These are phyloP conservation scores for Camelina sativa DNA, from an alignment of 345 rosid genomes.

Conservation along the genomic window DNA sequence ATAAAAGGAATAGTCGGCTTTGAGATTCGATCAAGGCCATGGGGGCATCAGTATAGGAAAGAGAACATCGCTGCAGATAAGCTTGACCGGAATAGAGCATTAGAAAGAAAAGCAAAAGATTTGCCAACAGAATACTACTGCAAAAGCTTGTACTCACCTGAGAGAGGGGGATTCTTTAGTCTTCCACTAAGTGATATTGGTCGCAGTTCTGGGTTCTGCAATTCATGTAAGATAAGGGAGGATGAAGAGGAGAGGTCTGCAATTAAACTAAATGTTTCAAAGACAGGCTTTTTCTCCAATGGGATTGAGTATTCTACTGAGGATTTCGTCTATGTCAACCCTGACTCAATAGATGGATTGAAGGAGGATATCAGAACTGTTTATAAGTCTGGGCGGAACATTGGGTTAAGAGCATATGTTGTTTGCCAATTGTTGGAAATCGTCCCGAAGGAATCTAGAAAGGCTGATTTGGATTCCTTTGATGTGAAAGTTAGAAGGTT, in stretches of 20 bases:
- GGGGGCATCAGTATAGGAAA: slow-evolving; percentile 71
- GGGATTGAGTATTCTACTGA: slow-evolving; percentile 51
- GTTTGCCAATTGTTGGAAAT: slow-evolving; percentile 67
- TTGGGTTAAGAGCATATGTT: slow-evolving; percentile 64
- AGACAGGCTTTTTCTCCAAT: slow-evolving; percentile 45
- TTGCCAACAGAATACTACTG: slow-evolving; percentile 60
- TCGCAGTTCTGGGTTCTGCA: slow-evolving; percentile 55
- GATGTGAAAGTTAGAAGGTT: slow-evolving; percentile 57
- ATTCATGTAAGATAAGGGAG: slow-evolving; percentile 53
- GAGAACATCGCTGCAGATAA: slow-evolving; percentile 48
- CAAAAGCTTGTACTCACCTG: slow-evolving; percentile 64
- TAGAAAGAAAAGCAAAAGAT: slow-evolving; percentile 59
- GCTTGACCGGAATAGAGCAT: slow-evolving; percentile 55
- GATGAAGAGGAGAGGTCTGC: slow-evolving; percentile 42
- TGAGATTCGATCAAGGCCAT: slow-evolving; percentile 56
- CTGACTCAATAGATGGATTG: slow-evolving; percentile 34
- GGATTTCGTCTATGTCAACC: slow-evolving; percentile 63
- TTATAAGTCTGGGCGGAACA: slow-evolving; percentile 66
- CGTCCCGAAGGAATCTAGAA: slow-evolving; percentile 43
- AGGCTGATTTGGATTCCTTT: slow-evolving; percentile 43
- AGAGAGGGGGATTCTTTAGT: slow-evolving; percentile 69
- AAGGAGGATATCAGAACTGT: slow-evolving; percentile 40
- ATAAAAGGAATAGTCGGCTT: slow-evolving; percentile 48
- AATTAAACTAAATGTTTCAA: slow-evolving; percentile 40
- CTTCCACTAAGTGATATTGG: slow-evolving; percentile 56